Conservation (phyloP, 2,329 filamentous ascomycete genomes). For the Colletotrichum echinochloae region DNA sequence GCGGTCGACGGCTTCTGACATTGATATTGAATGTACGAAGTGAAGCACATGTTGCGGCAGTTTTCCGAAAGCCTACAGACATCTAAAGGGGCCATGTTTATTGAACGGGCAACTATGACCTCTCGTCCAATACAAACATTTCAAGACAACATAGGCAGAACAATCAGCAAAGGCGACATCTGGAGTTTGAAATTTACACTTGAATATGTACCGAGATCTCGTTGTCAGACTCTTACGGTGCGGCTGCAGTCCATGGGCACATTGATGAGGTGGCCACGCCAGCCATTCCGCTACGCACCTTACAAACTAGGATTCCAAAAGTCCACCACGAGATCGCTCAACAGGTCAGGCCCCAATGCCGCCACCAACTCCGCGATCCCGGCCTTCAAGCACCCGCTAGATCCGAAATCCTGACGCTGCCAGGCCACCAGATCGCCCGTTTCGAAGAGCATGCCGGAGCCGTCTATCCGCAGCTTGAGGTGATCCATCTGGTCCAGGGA, state of each 20-base stretch:
- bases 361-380: constrained; percentile 76
- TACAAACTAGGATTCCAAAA: constrained; percentile 50
- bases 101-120: background rate
- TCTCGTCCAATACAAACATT: too few relatives aligned
- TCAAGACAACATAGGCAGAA: background rate
- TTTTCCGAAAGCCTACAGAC: background rate
- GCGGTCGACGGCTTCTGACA: background rate
- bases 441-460: constrained; percentile 53
- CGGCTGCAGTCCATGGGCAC: background rate
- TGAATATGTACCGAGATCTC: too few relatives aligned
- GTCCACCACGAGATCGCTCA: constrained; percentile 69
- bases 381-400: constrained; percentile 66
- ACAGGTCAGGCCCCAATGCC: constrained; percentile 71
- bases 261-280: too few relatives aligned
- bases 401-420: constrained; percentile 61
- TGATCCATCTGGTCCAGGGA: constrained; percentile 67
- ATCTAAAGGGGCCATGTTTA: background rate
- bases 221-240: background rate
- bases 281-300: background rate
- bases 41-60: background rate
- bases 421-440: constrained; percentile 69
- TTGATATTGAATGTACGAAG: background rate
- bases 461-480: constrained; percentile 65
- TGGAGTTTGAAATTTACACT: background rate
- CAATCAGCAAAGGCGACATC: background rate